These are phyloP conservation scores for Cutaneotrichosporon spelunceum DNA, from an alignment of 1,284 basidiomycete genomes.

Conservation along the genomic window DNA sequence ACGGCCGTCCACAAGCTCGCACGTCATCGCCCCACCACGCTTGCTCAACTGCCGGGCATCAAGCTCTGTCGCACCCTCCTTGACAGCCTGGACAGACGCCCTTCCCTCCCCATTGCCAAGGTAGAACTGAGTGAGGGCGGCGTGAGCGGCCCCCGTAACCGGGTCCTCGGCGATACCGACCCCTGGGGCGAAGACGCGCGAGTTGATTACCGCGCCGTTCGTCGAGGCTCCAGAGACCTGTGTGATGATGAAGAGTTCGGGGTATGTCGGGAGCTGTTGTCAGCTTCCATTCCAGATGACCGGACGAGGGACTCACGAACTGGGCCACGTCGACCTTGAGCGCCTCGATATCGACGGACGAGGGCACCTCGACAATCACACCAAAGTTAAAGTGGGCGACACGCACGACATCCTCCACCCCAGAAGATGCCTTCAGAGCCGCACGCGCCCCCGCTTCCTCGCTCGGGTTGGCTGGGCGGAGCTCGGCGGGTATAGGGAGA, in stretches of 20 bases:
- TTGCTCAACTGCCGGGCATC: slow-evolving; percentile 16
- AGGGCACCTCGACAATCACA: slow-evolving; percentile 25
- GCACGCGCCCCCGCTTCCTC: neutral
- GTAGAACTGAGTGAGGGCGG: slow-evolving; percentile 35
- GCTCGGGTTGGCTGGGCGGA: slow-evolving; percentile 34
- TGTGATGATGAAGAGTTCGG: slow-evolving; percentile 28
- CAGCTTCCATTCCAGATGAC: too few relatives aligned
- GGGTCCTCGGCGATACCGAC: slow-evolving; percentile 42
- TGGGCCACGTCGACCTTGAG: slow-evolving; percentile 23
- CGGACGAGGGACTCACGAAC: slow-evolving; percentile 22
- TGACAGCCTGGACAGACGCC: neutral
- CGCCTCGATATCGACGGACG: slow-evolving; percentile 25
- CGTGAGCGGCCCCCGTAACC: slow-evolving; percentile 39
- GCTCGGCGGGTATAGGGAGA: slow-evolving; percentile 60
- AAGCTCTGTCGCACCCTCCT: neutral
- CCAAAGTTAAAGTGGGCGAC: slow-evolving; percentile 20
- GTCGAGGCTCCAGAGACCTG: slow-evolving; percentile 18
- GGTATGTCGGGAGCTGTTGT: slow-evolving; percentile 7
- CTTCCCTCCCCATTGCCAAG: slow-evolving; percentile 12
- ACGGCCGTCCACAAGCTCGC: slow-evolving; percentile 5
- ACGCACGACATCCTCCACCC: slow-evolving; percentile 13
- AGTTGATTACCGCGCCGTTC: slow-evolving; percentile 13
- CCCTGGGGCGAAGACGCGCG: slow-evolving; percentile 33
- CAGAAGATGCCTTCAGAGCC: slow-evolving; percentile 15
- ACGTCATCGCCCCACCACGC: slow-evolving; percentile 11